phyloP scores from a whole-genome alignment of 164 flowering plant genomes.

The Macadamia integrifolia region DNA sequence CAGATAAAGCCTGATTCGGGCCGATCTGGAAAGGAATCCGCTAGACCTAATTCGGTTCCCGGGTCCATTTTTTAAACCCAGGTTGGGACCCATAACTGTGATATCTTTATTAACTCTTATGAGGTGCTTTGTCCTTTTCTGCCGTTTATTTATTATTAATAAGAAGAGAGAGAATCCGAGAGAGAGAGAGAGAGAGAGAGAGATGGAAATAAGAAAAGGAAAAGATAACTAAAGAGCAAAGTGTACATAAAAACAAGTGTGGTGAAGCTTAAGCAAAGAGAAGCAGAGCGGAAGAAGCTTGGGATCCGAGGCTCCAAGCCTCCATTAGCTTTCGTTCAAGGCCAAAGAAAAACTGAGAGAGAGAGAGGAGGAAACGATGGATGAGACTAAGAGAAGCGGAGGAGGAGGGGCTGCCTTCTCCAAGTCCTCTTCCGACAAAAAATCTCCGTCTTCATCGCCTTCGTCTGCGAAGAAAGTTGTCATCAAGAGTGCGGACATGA shows the following conservation, averaged over 20 bases:
- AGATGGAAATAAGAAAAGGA: no score
- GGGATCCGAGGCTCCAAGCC: background rate
- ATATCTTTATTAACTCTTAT: no score
- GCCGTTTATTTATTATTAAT: no score
- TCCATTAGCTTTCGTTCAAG: background rate
- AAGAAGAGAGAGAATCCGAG: no score
- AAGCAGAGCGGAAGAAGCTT: slow-evolving; percentile 1
- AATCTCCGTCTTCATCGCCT: slow-evolving; percentile 12
- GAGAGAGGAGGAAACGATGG: slow-evolving; percentile 4
- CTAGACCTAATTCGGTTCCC: no score
- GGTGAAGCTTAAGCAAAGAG: background rate
- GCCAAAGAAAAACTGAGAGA: background rate
- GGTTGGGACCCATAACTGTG: no score
- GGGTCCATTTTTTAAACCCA: no score
- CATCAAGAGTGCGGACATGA: slow-evolving; percentile 95
- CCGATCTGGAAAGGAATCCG: no score
- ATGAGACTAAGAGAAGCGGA: slow-evolving; percentile 14
- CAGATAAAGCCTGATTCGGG: no score
- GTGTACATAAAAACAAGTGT: background rate
- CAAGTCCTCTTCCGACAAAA: slow-evolving; percentile 36
- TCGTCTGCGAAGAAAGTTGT: slow-evolving; percentile 42
- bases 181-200: no score
- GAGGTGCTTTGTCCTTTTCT: no score
- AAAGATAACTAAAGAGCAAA: no score
- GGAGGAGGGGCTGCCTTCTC: slow-evolving; percentile 1